Evolutionary conservation across 1,284 basidiomycete species (phyloP), one percentile per base, ranked within the genome.

Genomic region (Puccinia coronata): DNA sequence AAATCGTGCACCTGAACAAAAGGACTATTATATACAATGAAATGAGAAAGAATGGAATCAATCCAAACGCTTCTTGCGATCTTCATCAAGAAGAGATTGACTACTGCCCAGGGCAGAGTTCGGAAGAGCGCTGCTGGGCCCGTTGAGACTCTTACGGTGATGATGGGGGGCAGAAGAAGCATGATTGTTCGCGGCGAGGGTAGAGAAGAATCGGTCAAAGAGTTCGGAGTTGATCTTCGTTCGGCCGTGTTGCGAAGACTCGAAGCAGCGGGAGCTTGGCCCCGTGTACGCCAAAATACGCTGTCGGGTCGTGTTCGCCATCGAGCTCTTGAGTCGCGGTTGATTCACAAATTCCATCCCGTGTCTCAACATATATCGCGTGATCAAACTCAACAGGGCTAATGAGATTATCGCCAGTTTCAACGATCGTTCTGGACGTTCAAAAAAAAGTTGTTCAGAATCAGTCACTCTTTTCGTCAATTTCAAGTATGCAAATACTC

Each of bases 251-350:
- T 43, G 49, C 41, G 71, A 73, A 55, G 71, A 73, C 71, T 73
- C 53, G 51, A 73, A 73, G 4, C 18, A 57, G 16, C 71, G 25
- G 6, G 71, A 95, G 47, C 95, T 95, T 76, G 93, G 93, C 59
- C 95, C 95, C 73, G 89, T 89, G 87, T 96, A 98, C 85, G 91
- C 91, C 77, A 98, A 92, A 79, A 92, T 89, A 82, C 95, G 93
- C 80, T 91, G 91, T 16, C 92, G 91, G 23, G 53, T 73, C 34
- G 20, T 31, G 34, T 73, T 55, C 3, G 71, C 11, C 1, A 6
- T 20, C 23, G 71, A 73, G 2, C 94, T 92, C 83, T 92, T 90
- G 79, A 99, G 90, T 31, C 92, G 91, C n/a, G 96, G 97, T 92
- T 94, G 96, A 31, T 93, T 91, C 82, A 99, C 95, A 86, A 96